Evolutionary conservation across 164 flowering plant species (phyloP), one percentile per base, ranked within the genome.

Genomic region (Cinnamomum micranthum): DNA sequence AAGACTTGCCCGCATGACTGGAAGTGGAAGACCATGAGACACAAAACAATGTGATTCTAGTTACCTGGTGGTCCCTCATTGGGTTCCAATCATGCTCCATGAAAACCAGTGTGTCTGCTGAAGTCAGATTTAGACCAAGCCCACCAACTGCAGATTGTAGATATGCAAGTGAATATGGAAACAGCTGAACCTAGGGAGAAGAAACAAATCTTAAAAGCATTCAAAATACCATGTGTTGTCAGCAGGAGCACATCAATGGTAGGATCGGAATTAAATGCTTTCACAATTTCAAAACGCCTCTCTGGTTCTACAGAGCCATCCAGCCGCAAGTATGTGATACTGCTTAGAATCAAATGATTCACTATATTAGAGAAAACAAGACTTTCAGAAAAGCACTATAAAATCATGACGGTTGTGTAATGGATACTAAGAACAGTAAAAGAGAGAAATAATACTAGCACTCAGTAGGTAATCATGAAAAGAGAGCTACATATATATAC

Each of bases 41-140:
- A 55, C 14, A 55, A 20, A 55, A 15, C 17, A 55, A 55, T 55
- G 17, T 41, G 55, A 58, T 51, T 60, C 25, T 23, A 35, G 7
- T 20, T 84, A 94, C 98, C 97, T 94, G 98, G 80, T 80, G 97
- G 85, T 96, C 99, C 72, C 98, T 89, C 99, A 96, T 96, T 20
- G 99, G 99, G 82, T 96, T 96, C 99, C 99, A 96, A 80, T 94
- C 99, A 80, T 96, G 98, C 90, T 96, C 99, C 95, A 96, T 87
- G 70, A 96, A 96, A 80, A 96, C 79, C 5, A 96, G 92, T 25
- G 98, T 96, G 79, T 96, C 99, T 50, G 99, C 99, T 60, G 99
- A 94, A 72, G 99, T 96, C 81, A 96, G 78, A 81, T 96, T 96
- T 85, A 96, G 82, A 73, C 99, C 99, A 77, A 96, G 97, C 65